phyloP scores from a whole-genome alignment of 352 stramenopile species.

The Phytopythium oedochilum region DNA sequence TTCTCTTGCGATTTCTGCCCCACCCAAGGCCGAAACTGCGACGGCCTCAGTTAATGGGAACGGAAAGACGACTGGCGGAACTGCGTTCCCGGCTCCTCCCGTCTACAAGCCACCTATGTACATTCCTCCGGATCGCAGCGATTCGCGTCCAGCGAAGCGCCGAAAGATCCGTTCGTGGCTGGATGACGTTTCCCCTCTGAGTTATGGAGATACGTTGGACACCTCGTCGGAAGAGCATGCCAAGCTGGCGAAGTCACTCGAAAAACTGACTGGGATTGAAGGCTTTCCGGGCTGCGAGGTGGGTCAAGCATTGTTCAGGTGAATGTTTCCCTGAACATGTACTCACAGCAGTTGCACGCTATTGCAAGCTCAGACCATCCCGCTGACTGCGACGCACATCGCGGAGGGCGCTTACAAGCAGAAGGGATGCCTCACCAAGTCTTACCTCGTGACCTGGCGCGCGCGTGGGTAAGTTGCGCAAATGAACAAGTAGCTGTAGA shows the following conservation, averaged over 20 bases:
- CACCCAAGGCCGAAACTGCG: constrained; percentile 7
- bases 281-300: constrained; percentile 86
- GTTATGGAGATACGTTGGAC: constrained; percentile 55
- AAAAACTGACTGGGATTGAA: constrained; percentile 65
- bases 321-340: not conserved
- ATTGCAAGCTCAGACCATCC: constrained; percentile 72
- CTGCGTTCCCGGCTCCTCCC: constrained; percentile 25
- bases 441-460: constrained; percentile 84
- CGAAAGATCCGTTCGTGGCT: constrained; percentile 87
- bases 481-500: not conserved
- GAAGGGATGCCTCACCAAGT: constrained; percentile 68
- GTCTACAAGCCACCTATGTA: constrained; percentile 74
- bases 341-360: not conserved
- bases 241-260: constrained; percentile 40
- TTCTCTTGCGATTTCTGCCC: not conserved
- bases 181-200: constrained; percentile 65
- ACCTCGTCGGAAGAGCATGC: constrained; percentile 62
- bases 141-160: constrained; percentile 59
- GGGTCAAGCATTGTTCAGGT: not conserved
- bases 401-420: constrained; percentile 64
- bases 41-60: constrained; percentile 18
- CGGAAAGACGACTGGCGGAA: constrained; percentile 17
- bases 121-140: constrained; percentile 53
- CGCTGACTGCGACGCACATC: constrained; percentile 81
- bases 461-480: constrained; percentile 54